Evolutionary conservation across 2,329 filamentous ascomycete species (phyloP), one percentile per base, ranked within the genome.

Genomic region (Lachnellula subtilissima): DNA sequence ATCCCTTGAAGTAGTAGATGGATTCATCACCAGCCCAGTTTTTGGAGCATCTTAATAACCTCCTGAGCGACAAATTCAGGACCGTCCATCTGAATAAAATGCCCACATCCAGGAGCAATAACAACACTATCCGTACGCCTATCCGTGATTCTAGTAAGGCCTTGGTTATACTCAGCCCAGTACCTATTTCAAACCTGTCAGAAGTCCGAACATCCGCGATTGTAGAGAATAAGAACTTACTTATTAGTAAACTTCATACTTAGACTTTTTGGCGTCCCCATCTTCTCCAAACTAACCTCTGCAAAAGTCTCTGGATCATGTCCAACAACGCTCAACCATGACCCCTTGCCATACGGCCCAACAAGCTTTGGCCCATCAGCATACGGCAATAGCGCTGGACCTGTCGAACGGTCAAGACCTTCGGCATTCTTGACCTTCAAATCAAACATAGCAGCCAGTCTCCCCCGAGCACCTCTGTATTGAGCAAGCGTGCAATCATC

Each of bases 31-130:
- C 62, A 62, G 55, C 7, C 53, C n/a, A 67, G 40, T 62, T 71
- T 53, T 62, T 79, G 52, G 70, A 76, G 1, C 55, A 64, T 37
- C 58, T 76, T 11, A 68, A 65, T 60, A 48, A 63, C 25, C 28
- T 70, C 23, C 70, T 72, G 57, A 55, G 67, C 59, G 1, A 71
- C 67, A 48, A 71, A 68, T 9, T 52, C n/a, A 4, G 67, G 61
- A 59, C 66, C 53, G 49, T 71, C 69, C 28, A 58, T 65, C 37
- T 71, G 70, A 15, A 71, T 62, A 32, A 72, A 71, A 55, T 72
- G 70, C 0, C 69, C 69, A 59, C 57, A 65, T n/a, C 64, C 63
- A 23, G 63, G 64, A 4, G 68, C 68, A 48, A 71, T 69, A 2
- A 67, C 40, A 4, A 69, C 65, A 2, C 60, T 63, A 37, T 64